Evolutionary conservation across 352 stramenopile genomes (phyloP).

Genomic region (Phytophthora sp.): DNA sequence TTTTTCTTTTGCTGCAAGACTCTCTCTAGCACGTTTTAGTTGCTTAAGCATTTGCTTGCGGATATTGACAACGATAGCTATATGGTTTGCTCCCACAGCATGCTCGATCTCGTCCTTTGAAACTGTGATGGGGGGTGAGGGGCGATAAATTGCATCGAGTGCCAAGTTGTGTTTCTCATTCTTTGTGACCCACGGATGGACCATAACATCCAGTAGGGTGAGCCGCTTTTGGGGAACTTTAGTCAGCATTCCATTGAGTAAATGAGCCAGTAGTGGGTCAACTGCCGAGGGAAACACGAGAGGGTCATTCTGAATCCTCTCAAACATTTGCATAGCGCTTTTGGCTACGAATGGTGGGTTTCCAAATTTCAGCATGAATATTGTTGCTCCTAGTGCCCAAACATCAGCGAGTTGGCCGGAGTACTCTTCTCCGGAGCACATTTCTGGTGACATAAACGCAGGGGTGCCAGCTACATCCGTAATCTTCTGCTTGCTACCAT

Average conservation of each 20-base stretch:
- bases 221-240: slow-evolving; percentile 66
- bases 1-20: slow-evolving; percentile 11
- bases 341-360: slow-evolving; percentile 90
- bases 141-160: slow-evolving; percentile 20
- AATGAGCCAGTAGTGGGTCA: slow-evolving; percentile 59
- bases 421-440: slow-evolving; percentile 86
- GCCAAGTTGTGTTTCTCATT: slow-evolving; percentile 49
- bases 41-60: slow-evolving; percentile 75
- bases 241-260: slow-evolving; percentile 70
- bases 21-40: slow-evolving; percentile 49
- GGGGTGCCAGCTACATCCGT: slow-evolving; percentile 86
- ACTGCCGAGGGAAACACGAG: slow-evolving; percentile 66
- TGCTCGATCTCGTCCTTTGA: slow-evolving; percentile 83
- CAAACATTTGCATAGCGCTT: slow-evolving; percentile 88
- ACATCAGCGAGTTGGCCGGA: slow-evolving; percentile 91
- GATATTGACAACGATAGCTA: slow-evolving; percentile 71
- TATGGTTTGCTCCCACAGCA: slow-evolving; percentile 60
- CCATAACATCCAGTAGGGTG: slow-evolving; percentile 71
- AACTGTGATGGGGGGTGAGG: slow-evolving; percentile 55
- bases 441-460: slow-evolving; percentile 94
- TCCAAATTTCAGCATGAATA: slow-evolving; percentile 92
- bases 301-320: slow-evolving; percentile 85
- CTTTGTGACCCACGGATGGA: slow-evolving; percentile 81
- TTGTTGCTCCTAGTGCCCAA: slow-evolving; percentile 89
- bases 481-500: slow-evolving; percentile 82